Percentiles rank a stretch among this genome's conserved stretches.
These are phyloP conservation scores for Ligustrum vulgare DNA, from an alignment of 257 asterid species.

Conservation along the genomic window DNA sequence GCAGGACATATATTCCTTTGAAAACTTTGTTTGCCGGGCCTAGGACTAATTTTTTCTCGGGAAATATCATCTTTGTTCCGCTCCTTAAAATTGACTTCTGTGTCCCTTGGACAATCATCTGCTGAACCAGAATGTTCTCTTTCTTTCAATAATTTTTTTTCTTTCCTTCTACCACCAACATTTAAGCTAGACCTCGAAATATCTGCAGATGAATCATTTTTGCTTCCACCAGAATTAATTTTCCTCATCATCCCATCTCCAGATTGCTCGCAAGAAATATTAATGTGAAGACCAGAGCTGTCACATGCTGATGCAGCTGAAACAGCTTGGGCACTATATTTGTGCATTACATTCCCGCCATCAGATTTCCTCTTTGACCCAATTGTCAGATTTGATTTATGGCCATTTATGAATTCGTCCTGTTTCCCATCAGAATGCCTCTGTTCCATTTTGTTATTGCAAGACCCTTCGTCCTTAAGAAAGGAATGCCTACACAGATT, in stretches of 20 bases:
- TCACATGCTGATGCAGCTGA: neutral
- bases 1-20: constrained; percentile 35
- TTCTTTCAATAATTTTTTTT: constrained; percentile 36
- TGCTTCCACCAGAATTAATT: constrained; percentile 29
- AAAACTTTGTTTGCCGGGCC: constrained; percentile 40
- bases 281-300: neutral
- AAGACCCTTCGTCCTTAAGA: constrained; percentile 30
- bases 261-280: constrained; percentile 23
- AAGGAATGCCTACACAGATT: constrained; percentile 32
- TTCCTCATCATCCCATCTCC: constrained; percentile 32
- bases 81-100: constrained; percentile 36
- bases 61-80: constrained; percentile 28
- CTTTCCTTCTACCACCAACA: constrained; percentile 34
- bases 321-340: constrained; percentile 34
- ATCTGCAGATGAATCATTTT: constrained; percentile 39
- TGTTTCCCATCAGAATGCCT: constrained; percentile 32
- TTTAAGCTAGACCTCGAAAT: constrained; percentile 32
- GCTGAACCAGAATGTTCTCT: constrained; percentile 35
- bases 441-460: constrained; percentile 34
- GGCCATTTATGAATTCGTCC: constrained; percentile 55
- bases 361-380: constrained; percentile 48
- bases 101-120: constrained; percentile 31
- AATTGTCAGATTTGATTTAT: constrained; percentile 32
- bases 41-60: constrained; percentile 46
- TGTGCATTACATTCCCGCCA: constrained; percentile 30